Percentiles rank a stretch among this genome's conserved stretches.
phyloP scores from a whole-genome alignment of 1,284 basidiomycete species.

The Rhodotorula sp. region DNA sequence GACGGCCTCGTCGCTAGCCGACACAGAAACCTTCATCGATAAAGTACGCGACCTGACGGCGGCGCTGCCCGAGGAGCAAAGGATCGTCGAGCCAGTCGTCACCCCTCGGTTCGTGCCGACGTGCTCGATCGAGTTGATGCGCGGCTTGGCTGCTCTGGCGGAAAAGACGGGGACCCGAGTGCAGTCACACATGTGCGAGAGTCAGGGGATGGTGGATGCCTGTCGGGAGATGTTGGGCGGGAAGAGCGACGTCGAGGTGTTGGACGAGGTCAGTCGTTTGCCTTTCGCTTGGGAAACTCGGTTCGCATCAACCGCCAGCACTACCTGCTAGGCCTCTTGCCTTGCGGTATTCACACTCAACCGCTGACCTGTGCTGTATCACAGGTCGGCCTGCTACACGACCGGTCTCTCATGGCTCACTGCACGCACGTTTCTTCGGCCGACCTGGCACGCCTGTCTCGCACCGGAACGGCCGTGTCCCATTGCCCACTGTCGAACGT shows the following conservation, averaged over 20 bases:
- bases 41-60: slow-evolving; percentile 54
- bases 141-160: slow-evolving; percentile 60
- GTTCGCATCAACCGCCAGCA: no score
- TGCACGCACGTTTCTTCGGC: slow-evolving; percentile 67
- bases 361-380: no score
- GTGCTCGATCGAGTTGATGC: slow-evolving; percentile 65
- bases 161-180: slow-evolving; percentile 55
- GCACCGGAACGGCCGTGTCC: slow-evolving; percentile 63
- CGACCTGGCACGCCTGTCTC: slow-evolving; percentile 58
- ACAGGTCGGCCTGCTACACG: slow-evolving; percentile 62
- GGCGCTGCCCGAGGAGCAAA: slow-evolving; percentile 53
- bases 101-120: slow-evolving; percentile 80
- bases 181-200: slow-evolving; percentile 75
- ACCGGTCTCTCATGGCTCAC: slow-evolving; percentile 72
- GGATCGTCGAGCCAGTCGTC: slow-evolving; percentile 70
- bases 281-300: background rate
- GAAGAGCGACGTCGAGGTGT: slow-evolving; percentile 67
- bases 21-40: slow-evolving; percentile 60
- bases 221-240: slow-evolving; percentile 56
- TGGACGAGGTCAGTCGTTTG: slow-evolving; percentile 58
- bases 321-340: no score
- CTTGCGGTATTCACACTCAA: background rate
- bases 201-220: slow-evolving; percentile 68
- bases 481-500: slow-evolving; percentile 82
- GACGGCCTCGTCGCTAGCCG: slow-evolving; percentile 54